These are phyloP conservation scores for Rhizophora apiculata DNA, from an alignment of 345 rosid genomes.

Conservation along the genomic window DNA sequence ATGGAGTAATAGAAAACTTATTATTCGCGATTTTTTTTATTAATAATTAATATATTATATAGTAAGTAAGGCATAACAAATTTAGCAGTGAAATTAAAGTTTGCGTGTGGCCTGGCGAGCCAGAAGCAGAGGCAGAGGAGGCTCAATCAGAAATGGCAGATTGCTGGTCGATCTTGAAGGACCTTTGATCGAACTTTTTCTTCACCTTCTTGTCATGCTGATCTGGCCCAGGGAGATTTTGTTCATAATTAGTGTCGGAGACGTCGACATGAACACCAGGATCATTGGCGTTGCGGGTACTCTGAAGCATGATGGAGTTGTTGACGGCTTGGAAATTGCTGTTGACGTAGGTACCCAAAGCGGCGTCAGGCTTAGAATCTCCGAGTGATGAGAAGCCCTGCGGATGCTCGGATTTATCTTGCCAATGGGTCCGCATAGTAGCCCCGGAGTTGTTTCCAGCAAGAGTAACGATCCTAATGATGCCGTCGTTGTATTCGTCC, in stretches of 20 bases:
- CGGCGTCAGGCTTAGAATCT: slow-evolving; percentile 33
- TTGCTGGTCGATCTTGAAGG: not conserved
- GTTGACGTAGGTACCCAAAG: slow-evolving; percentile 63
- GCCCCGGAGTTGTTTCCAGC: slow-evolving; percentile 82
- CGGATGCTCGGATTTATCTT: slow-evolving; percentile 28
- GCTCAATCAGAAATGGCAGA: slow-evolving; percentile 6
- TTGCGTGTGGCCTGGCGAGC: no score
- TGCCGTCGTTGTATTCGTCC: slow-evolving; percentile 28
- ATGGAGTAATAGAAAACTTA: no score
- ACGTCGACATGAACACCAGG: slow-evolving; percentile 84
- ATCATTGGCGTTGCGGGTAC: slow-evolving; percentile 62
- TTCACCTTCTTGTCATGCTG: slow-evolving; percentile 10
- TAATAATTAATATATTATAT: no score
- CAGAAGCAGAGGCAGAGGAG: no score
- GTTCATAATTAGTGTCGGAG: slow-evolving; percentile 12
- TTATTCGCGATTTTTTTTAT: no score
- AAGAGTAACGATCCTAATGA: slow-evolving; percentile 57
- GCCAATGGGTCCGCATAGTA: slow-evolving; percentile 55
- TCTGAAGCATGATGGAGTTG: slow-evolving; percentile 75
- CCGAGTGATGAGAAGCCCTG: slow-evolving; percentile 4
- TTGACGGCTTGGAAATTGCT: slow-evolving; percentile 90
- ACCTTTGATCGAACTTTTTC: slow-evolving; percentile 10
- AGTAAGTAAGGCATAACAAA: no score
- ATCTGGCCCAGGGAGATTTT: not conserved
- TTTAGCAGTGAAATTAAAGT: no score